A percentile compares a stretch with the other conserved stretches of the same genome.
phyloP scores from a whole-genome alignment of 257 asterid genomes.

The Solanum tarapatanum region DNA sequence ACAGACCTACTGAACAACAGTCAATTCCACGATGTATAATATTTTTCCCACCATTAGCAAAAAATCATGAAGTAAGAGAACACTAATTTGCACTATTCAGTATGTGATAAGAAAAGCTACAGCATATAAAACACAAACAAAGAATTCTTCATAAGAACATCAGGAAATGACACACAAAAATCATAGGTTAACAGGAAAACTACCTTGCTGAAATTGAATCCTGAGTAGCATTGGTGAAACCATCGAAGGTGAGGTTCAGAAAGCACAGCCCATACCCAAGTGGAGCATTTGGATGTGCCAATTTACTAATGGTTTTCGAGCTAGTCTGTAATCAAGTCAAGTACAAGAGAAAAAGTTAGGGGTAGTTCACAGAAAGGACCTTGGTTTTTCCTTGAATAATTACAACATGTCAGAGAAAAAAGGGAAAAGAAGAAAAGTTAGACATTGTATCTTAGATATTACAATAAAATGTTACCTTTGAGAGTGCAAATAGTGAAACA shows the following conservation, averaged over 20 bases:
- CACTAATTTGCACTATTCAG: not conserved
- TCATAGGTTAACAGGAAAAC: not conserved
- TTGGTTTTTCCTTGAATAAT: not conserved
- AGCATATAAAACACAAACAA: not conserved
- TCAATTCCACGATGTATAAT: not conserved
- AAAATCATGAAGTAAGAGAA: not conserved
- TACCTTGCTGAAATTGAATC: conserved; percentile 85
- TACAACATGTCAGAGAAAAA: not conserved
- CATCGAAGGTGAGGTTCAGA: conserved; percentile 92
- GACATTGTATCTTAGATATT: not conserved
- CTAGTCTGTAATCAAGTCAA: conserved; percentile 54
- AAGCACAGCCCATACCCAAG: conserved; percentile 89
- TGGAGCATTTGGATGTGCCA: conserved; percentile 89
- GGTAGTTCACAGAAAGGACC: not conserved
- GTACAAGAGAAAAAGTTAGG: not conserved
- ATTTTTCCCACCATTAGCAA: not conserved
- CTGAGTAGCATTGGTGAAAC: conserved; percentile 99
- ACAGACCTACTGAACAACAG: not conserved
- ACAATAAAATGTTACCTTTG: conserved; percentile 40
- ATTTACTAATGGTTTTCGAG: conserved; percentile 84
- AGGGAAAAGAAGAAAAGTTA: not conserved
- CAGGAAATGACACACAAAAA: not conserved
- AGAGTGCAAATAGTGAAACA: conserved; percentile 83
- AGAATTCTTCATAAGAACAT: not conserved
- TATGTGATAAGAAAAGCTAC: not conserved